Conservation (phyloP, 2,329 filamentous ascomycete genomes). For the Penicillium occitanis region DNA sequence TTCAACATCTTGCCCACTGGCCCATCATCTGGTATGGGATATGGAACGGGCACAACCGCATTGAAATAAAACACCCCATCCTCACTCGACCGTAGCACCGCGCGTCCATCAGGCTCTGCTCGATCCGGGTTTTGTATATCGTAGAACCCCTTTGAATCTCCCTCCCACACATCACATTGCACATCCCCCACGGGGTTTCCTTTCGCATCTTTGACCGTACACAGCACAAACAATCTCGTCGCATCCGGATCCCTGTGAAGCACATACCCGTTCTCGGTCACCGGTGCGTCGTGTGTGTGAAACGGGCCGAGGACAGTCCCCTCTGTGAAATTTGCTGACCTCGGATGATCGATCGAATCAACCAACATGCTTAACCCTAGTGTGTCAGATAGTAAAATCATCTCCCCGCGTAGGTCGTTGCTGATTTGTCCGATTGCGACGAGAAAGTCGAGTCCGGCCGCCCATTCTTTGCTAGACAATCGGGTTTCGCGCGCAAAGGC, state of each 20-base stretch:
- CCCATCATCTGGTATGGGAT: conserved; percentile 80
- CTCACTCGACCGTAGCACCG: conserved; percentile 66
- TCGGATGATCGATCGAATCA: conserved; percentile 80
- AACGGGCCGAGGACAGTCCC: conserved; percentile 70
- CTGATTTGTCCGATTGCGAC: conserved; percentile 66
- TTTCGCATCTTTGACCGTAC: conserved; percentile 64
- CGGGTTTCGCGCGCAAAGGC: conserved; percentile 79
- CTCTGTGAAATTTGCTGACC: conserved; percentile 67
- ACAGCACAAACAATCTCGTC: conserved; percentile 68
- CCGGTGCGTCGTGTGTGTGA: conserved; percentile 12
- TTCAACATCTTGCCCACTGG: conserved; percentile 73
- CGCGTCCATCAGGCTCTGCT: conserved; percentile 67
- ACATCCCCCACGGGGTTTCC: conserved; percentile 64
- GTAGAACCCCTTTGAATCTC: conserved; percentile 71
- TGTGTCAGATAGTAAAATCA: conserved; percentile 52
- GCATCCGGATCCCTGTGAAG: conserved; percentile 41
- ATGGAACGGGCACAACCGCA: conserved; percentile 78
- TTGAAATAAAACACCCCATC: conserved; percentile 81
- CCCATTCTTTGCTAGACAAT: conserved; percentile 75
- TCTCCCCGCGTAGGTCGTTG: conserved; percentile 6
- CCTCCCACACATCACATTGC: conserved; percentile 82
- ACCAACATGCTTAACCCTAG: conserved; percentile 77
- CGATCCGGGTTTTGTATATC: conserved; percentile 72
- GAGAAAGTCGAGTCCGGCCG: conserved; percentile 69
- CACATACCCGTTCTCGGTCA: conserved; percentile 4